Percentiles rank a stretch among this genome's conserved stretches.
These are phyloP conservation scores for Trifolium subterraneum DNA, from an alignment of 306 rosid species.

Conservation along the genomic window DNA sequence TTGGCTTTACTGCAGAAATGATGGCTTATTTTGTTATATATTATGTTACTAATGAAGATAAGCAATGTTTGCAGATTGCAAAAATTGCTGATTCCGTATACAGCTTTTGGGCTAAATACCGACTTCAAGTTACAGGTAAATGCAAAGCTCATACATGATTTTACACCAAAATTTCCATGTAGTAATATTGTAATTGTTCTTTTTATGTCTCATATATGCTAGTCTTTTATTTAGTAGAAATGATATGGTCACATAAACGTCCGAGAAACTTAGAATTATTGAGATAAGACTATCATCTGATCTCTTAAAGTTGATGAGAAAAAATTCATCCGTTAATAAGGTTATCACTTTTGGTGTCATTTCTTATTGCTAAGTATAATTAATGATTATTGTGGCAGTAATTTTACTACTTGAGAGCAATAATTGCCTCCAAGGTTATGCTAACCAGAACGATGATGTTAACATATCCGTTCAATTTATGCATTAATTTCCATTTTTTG, in stretches of 20 bases:
- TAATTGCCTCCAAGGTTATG: constrained; percentile 14
- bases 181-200: constrained; percentile 19
- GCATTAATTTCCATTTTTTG: constrained; percentile 15
- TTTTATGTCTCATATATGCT: constrained; percentile 4
- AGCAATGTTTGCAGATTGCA: constrained; percentile 57
- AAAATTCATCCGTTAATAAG: constrained; percentile 23
- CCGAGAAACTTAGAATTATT: constrained; percentile 8
- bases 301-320: constrained; percentile 28
- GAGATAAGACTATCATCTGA: constrained; percentile 4
- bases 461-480: background rate
- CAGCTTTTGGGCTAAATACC: constrained; percentile 85
- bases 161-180: constrained; percentile 15
- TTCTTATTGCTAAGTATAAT: constrained; percentile 13
- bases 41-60: constrained; percentile 30
- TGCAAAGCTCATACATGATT: background rate
- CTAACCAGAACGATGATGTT: constrained; percentile 22
- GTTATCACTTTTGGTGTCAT: constrained; percentile 1
- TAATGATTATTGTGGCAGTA: background rate
- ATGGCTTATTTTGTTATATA: constrained; percentile 32
- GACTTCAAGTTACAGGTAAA: constrained; percentile 84
- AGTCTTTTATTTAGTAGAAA: constrained; percentile 10
- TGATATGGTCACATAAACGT: background rate
- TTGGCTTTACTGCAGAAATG: constrained; percentile 5
- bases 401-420: constrained; percentile 19
- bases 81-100: constrained; percentile 74